A percentile compares a stretch with the other conserved stretches of the same genome.
Evolutionary conservation across 371 early-diverging fungal species (phyloP).

Genomic region (Syncephalastrum contaminatum): DNA sequence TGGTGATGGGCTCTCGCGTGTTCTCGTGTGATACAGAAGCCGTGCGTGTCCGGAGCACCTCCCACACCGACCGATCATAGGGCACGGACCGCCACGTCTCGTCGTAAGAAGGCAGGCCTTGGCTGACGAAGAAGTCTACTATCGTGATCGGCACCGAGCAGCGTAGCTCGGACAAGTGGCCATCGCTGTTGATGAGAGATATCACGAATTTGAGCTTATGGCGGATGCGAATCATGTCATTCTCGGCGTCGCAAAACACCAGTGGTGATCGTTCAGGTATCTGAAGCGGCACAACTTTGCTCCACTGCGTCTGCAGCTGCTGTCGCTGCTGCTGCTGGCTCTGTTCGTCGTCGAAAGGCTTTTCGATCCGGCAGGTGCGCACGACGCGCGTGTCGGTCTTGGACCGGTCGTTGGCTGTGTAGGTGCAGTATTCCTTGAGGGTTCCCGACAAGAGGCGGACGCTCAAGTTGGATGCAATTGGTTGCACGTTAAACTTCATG

Average conservation of each 20-base stretch:
- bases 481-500: slow-evolving; percentile 36
- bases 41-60: slow-evolving; percentile 16
- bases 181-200: slow-evolving; percentile 33
- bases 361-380: slow-evolving; percentile 10
- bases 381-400: slow-evolving; percentile 43
- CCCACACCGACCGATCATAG: slow-evolving; percentile 21
- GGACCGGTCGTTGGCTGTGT: slow-evolving; percentile 29
- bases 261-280: slow-evolving; percentile 32
- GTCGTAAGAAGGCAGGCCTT: slow-evolving; percentile 40
- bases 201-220: slow-evolving; percentile 43
- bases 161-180: slow-evolving; percentile 39
- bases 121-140: slow-evolving; percentile 35
- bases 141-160: slow-evolving; percentile 31
- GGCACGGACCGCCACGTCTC: slow-evolving; percentile 35
- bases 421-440: slow-evolving; percentile 45
- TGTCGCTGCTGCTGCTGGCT: background rate
- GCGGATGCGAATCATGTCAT: slow-evolving; percentile 36
- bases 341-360: slow-evolving; percentile 23
- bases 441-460: slow-evolving; percentile 28
- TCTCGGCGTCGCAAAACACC: slow-evolving; percentile 39
- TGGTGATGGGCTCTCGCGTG: slow-evolving; percentile 17
- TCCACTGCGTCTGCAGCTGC: slow-evolving; percentile 4
- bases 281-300: slow-evolving; percentile 18
- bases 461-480: slow-evolving; percentile 30
- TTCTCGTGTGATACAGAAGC: slow-evolving; percentile 14